phyloP scores from a whole-genome alignment of 345 rosid species.

The Conringia planisiliqua region DNA sequence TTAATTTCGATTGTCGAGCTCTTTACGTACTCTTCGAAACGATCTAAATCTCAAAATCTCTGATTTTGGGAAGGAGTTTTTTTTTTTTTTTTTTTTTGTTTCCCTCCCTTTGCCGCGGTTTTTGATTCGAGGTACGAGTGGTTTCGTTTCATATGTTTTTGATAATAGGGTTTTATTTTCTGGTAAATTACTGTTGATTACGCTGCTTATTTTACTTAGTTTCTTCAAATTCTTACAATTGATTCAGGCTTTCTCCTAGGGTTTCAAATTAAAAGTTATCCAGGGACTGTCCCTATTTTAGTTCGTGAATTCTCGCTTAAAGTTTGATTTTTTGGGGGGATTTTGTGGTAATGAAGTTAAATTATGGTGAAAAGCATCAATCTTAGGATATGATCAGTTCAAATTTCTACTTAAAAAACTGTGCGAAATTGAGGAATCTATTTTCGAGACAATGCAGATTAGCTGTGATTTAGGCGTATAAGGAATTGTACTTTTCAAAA shows the following conservation, averaged over 20 bases:
- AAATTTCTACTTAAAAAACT: conserved; percentile 4
- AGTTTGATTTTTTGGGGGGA: background rate
- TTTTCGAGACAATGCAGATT: conserved; percentile 1
- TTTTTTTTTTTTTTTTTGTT: too few relatives aligned
- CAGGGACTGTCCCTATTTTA: background rate
- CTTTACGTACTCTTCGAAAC: conserved; percentile 14
- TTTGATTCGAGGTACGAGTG: conserved; percentile 33
- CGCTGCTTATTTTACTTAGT: conserved; percentile 13
- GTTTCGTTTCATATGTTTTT: conserved; percentile 32
- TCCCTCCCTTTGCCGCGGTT: conserved; percentile 23
- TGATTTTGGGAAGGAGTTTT: conserved; percentile 7
- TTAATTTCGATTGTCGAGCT: conserved; percentile 48
- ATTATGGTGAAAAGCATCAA: conserved; percentile 16
- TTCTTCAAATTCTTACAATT: conserved; percentile 5
- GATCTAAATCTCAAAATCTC: conserved; percentile 10
- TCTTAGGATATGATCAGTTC: conserved; percentile 14
- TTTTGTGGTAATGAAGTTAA: conserved; percentile 17
- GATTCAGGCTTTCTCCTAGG: conserved; percentile 22
- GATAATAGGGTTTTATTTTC: conserved; percentile 34
- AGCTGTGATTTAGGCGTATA: background rate
- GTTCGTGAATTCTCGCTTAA: background rate
- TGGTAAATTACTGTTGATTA: background rate
- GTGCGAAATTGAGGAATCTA: conserved; percentile 12
- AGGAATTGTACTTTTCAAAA: background rate
- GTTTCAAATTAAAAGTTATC: conserved; percentile 7